phyloP scores from a whole-genome alignment of 2,329 filamentous ascomycete genomes.

The Arthrinium puccinioides region DNA sequence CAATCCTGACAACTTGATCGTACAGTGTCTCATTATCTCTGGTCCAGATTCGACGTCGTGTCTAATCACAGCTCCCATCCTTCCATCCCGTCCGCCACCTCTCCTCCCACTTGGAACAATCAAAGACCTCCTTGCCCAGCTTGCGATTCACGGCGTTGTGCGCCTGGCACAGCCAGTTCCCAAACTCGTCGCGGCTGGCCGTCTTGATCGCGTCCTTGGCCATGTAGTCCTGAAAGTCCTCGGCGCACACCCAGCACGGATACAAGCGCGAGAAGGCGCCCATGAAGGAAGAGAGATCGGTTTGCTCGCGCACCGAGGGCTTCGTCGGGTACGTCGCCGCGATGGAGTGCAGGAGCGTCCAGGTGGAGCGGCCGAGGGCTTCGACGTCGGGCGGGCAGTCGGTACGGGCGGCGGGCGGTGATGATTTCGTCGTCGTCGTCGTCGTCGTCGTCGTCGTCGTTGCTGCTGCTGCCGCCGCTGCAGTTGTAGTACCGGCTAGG shows the following conservation, averaged over 20 bases:
- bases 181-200: constrained; percentile 61
- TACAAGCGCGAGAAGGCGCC: constrained; percentile 78
- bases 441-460: constrained; percentile 12
- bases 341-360: constrained; percentile 90
- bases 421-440: constrained; percentile 7
- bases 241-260: constrained; percentile 91
- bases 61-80: constrained; percentile 19
- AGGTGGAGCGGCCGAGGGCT: constrained; percentile 75
- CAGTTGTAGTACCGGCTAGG: constrained; percentile 20
- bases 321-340: constrained; percentile 74
- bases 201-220: constrained; percentile 58
- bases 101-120: constrained; percentile 87
- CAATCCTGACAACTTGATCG: too few relatives aligned
- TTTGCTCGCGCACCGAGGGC: constrained; percentile 63
- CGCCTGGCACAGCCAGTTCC: constrained; percentile 75
- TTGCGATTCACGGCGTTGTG: constrained; percentile 87
- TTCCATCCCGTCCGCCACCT: constrained; percentile 89
- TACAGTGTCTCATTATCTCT: too few relatives aligned
- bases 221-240: constrained; percentile 84
- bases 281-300: constrained; percentile 72
- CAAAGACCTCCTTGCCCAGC: constrained; percentile 83
- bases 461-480: constrained; percentile 24
- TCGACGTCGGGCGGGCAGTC: constrained; percentile 93
- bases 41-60: too few relatives aligned
- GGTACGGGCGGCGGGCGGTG: constrained; percentile 34